These are phyloP conservation scores for Aspergillus sp. DNA, from an alignment of 2,329 filamentous ascomycete species.

Conservation along the genomic window DNA sequence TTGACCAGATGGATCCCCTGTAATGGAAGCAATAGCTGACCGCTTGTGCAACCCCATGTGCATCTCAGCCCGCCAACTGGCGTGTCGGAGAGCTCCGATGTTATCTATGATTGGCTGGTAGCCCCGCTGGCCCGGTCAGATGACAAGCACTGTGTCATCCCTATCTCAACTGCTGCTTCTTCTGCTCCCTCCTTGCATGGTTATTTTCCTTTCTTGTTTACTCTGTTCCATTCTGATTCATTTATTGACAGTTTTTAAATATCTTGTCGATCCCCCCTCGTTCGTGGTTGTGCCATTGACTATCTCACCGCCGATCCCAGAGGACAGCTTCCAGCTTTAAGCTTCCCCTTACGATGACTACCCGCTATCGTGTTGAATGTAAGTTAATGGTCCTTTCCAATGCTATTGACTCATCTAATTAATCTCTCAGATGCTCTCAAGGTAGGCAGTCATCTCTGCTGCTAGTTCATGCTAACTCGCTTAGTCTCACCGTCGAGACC, in stretches of 20 bases:
- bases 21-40: too few species aligned
- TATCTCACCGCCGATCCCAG: background rate
- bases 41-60: too few species aligned
- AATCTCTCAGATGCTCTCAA: slow-evolving; percentile 62
- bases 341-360: slow-evolving; percentile 43
- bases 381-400: slow-evolving; percentile 32
- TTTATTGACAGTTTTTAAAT: background rate
- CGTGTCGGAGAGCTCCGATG: too few species aligned
- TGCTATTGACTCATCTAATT: slow-evolving; percentile 10
- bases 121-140: slow-evolving; percentile 2
- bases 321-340: background rate
- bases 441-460: slow-evolving; percentile 42
- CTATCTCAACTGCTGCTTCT: background rate
- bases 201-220: background rate
- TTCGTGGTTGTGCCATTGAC: background rate
- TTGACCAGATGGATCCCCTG: too few species aligned
- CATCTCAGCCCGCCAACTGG: too few species aligned
- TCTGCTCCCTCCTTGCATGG: background rate
- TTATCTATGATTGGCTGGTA: too few species aligned
- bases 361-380: slow-evolving; percentile 68
- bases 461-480: slow-evolving; percentile 3
- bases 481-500: slow-evolving; percentile 84
- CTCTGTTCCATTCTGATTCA: background rate
- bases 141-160: background rate
- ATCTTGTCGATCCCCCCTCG: background rate